Percentiles rank a stretch among this genome's conserved stretches.
Conservation (phyloP, 2,329 filamentous ascomycete species). For the Geoglossum cookeanum region DNA sequence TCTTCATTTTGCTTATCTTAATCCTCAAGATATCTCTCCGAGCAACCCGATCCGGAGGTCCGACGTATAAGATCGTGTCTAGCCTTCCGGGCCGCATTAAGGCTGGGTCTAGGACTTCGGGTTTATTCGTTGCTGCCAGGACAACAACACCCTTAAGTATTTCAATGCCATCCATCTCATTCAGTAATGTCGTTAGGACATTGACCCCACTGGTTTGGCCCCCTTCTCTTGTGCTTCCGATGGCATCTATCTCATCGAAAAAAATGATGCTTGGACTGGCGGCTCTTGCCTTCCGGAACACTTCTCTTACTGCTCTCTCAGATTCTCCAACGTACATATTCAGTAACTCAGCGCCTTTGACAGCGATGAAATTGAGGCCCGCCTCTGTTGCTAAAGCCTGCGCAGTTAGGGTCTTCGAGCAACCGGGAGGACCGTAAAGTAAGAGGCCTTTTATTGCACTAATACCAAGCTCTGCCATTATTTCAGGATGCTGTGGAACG, state of each 20-base stretch:
- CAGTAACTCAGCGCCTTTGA: constrained; percentile 82
- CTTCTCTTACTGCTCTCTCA: constrained; percentile 64
- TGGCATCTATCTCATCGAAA: constrained; percentile 90
- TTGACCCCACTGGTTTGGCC: constrained; percentile 43
- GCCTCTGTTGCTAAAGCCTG: constrained; percentile 83
- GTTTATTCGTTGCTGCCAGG: constrained; percentile 80
- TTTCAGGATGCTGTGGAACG: constrained; percentile 25
- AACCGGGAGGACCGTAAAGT: constrained; percentile 82
- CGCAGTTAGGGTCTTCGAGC: constrained; percentile 83
- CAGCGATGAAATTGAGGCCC: constrained; percentile 80
- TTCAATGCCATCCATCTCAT: constrained; percentile 93
- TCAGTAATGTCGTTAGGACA: constrained; percentile 73
- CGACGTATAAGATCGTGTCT: constrained; percentile 70
- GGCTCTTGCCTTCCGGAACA: constrained; percentile 71
- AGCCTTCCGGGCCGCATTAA: constrained; percentile 73
- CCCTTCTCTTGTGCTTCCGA: constrained; percentile 41
- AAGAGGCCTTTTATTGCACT: constrained; percentile 63
- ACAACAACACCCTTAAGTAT: constrained; percentile 65
- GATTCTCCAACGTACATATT: constrained; percentile 97
- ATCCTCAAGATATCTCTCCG: constrained; percentile 59
- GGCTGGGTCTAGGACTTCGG: constrained; percentile 68
- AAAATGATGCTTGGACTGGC: constrained; percentile 86
- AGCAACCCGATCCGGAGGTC: constrained; percentile 54
- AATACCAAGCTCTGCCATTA: constrained; percentile 30
- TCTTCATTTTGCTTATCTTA: constrained; percentile 39